Percentiles rank a stretch among this genome's conserved stretches.
Evolutionary conservation across 2,329 filamentous ascomycete genomes (phyloP).

Genomic region (Balansia obtecta): DNA sequence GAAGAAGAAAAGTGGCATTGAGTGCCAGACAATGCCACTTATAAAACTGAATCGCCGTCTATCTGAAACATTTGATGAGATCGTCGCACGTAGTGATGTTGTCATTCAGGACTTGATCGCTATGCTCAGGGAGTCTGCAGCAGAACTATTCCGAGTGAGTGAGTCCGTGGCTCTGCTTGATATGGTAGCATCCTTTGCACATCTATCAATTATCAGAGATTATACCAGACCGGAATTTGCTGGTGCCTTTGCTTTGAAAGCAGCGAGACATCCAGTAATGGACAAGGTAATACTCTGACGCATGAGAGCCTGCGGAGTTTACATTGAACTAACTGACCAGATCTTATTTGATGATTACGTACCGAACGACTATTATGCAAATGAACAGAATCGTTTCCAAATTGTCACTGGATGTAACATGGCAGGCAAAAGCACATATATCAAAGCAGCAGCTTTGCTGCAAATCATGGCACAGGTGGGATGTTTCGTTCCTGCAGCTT

Average conservation of each 20-base stretch:
- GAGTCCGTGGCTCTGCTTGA: conserved; percentile 81
- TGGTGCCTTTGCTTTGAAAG: conserved; percentile 57
- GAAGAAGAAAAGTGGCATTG: conserved; percentile 64
- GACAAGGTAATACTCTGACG: conserved; percentile 41
- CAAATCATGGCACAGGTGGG: conserved; percentile 91
- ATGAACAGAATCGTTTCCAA: conserved; percentile 70
- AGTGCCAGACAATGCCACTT: conserved; percentile 78
- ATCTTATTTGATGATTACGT: conserved; percentile 58
- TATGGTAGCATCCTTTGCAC: conserved; percentile 67
- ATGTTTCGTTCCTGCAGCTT: conserved; percentile 76
- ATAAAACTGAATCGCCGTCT: conserved; percentile 72
- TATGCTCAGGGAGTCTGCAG: conserved; percentile 58
- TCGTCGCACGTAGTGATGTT: conserved; percentile 69
- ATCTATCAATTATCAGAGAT: conserved; percentile 51
- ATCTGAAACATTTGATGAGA: conserved; percentile 69
- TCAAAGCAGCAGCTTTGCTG: conserved; percentile 70
- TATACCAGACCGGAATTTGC: conserved; percentile 56
- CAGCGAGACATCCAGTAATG: conserved; percentile 65
- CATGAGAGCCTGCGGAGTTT: conserved; percentile 4
- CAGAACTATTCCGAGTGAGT: conserved; percentile 68
- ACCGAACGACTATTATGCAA: conserved; percentile 83
- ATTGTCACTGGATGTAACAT: conserved; percentile 96
- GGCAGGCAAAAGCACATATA: conserved; percentile 96
- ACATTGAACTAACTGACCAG: conserved; percentile 16
- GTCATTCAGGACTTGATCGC: conserved; percentile 60